Conservation (phyloP, 2,329 filamentous ascomycete genomes). For the Alternaria longipes region DNA sequence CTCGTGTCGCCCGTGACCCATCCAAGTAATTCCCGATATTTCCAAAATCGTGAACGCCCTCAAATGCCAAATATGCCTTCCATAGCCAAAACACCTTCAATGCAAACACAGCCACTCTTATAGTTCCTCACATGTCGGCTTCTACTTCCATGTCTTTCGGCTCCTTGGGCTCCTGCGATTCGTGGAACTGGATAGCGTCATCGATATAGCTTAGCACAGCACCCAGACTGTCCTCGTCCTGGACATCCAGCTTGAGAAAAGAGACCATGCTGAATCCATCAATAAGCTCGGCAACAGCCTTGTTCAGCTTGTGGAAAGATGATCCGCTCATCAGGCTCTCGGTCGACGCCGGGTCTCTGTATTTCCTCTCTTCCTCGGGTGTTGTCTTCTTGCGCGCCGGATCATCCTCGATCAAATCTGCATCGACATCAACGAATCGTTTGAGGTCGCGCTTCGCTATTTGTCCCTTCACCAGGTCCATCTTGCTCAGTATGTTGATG, state of each 20-base stretch:
- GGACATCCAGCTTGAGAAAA: slow-evolving; percentile 87
- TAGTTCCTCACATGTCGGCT: not conserved
- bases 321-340: slow-evolving; percentile 79
- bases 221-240: slow-evolving; percentile 90
- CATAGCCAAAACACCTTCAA: slow-evolving; percentile 13
- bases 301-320: slow-evolving; percentile 84
- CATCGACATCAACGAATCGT: slow-evolving; percentile 87
- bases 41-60: not conserved
- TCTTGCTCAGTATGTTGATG: slow-evolving; percentile 95
- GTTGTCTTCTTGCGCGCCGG: slow-evolving; percentile 58
- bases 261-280: slow-evolving; percentile 99
- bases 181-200: slow-evolving; percentile 91
- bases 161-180: slow-evolving; percentile 90
- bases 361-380: slow-evolving; percentile 62
- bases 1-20: not conserved
- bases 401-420: slow-evolving; percentile 82
- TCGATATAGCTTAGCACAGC: slow-evolving; percentile 90
- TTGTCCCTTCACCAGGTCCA: slow-evolving; percentile 94
- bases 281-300: slow-evolving; percentile 87
- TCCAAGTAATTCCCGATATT: not conserved
- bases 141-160: slow-evolving; percentile 61
- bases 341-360: slow-evolving; percentile 69
- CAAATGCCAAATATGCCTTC: slow-evolving; percentile 1
- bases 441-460: slow-evolving; percentile 88
- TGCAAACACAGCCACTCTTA: not conserved